Evolutionary conservation across 169 alveolate genomes (phyloP), one percentile per base, ranked within the genome.

Genomic region (Theileria parva): DNA sequence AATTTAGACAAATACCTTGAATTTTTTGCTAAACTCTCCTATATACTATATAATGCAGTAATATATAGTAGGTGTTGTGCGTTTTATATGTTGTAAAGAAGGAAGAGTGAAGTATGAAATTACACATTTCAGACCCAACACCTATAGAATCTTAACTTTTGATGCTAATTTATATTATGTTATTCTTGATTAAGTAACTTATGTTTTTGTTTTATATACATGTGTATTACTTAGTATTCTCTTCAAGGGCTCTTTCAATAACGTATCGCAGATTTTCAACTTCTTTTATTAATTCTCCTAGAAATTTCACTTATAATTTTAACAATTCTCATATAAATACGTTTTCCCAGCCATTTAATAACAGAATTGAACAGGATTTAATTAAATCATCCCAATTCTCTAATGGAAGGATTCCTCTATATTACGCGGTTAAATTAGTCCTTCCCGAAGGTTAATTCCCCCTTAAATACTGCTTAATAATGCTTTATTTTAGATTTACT

Each of bases 381-480:
- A 8, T 44, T 44, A 44, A 44, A 11, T 44, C 53, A 8, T 44
- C 53, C 53, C 12, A 44, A 44, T 44, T 44, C 15, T 25, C 68
- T 32, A 17, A 70, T 13, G 69, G 74, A 48, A 48, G 68, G 63
- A 60, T 25, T 4, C 57, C 37, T 8, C 61, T 69, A 39, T 34
- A 15, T 53, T 67, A 79, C 76, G 48, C 79, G 25, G 60, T 79
- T 2, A 79, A 67, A 66, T 25, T 79, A 17, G 19, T 79, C 30
- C 74, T 78, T 21, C 87, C 87, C 4, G 80, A 79, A 59, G 87
- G 87, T 79, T 21, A 44, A 8, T 44, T 11, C 8, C 19, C 17
- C 15, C 17, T 37, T 44, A 44, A 44, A 44, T 44, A 44, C 53
- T 11, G 8, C 8, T 44, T 4, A 44, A 44, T 44, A 37, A 6